Evolutionary conservation across 805 yeast species (phyloP).

Genomic region (Wickerhamiella vanderwaltii): DNA sequence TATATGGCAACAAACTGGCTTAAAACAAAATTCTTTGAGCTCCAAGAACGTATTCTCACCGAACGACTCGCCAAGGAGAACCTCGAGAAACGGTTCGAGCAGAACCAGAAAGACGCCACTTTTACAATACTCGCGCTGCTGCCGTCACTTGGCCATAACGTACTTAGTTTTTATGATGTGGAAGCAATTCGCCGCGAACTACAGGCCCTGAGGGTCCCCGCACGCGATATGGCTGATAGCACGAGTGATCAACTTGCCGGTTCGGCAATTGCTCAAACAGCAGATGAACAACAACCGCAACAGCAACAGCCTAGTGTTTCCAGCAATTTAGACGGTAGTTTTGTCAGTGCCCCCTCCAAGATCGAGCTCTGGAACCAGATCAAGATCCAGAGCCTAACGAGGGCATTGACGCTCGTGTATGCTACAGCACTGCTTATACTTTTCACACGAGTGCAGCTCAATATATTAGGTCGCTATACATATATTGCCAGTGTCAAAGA

Average conservation of each 20-base stretch:
- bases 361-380: constrained; percentile 74
- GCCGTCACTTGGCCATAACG: constrained; percentile 60
- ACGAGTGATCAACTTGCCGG: constrained; percentile 1
- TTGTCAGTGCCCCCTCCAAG: constrained; percentile 32
- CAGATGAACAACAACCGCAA: too few relatives aligned
- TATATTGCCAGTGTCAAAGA: constrained; percentile 68
- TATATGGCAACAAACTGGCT: constrained; percentile 36
- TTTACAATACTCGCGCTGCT: constrained; percentile 71
- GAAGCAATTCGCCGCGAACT: constrained; percentile 61
- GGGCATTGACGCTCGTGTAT: constrained; percentile 61
- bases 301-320: constrained; percentile 3
- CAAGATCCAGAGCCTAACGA: constrained; percentile 59
- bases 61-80: constrained; percentile 53
- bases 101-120: constrained; percentile 83
- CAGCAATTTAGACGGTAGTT: constrained; percentile 15
- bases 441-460: constrained; percentile 73
- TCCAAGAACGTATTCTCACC: constrained; percentile 41
- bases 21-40: constrained; percentile 35
- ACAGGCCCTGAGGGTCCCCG: constrained; percentile 40
- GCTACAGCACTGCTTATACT: constrained; percentile 57
- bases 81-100: constrained; percentile 71
- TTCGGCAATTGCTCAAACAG: background rate
- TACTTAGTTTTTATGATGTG: constrained; percentile 50
- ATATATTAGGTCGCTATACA: constrained; percentile 75
- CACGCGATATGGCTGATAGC: constrained; percentile 16